Conservation (phyloP, 768 basidiomycete species). For the Exsudoporus frostii region DNA sequence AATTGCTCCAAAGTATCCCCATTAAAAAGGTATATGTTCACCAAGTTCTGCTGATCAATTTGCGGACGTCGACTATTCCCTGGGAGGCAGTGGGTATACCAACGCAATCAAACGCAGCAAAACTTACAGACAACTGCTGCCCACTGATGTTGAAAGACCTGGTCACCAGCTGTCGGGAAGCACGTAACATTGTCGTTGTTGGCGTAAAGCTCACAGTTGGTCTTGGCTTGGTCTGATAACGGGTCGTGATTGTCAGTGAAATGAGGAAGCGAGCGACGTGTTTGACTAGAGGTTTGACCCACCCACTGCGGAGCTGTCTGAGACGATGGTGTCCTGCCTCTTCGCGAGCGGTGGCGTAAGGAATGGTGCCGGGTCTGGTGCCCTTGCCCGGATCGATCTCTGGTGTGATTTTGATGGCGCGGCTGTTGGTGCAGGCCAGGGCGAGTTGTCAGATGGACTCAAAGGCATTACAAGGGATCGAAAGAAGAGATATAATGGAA, state of each 20-base stretch:
- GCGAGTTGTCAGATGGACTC: constrained; percentile 32
- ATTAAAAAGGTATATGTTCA: constrained; percentile 77
- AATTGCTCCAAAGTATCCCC: constrained; percentile 57
- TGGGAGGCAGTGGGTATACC: constrained; percentile 30
- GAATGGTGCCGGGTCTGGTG: constrained; percentile 31
- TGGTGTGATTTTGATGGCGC: constrained; percentile 25
- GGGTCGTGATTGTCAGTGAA: constrained; percentile 10
- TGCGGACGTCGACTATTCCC: constrained; percentile 76
- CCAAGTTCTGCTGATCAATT: constrained; percentile 55
- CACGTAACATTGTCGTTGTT: constrained; percentile 78
- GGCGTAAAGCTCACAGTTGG: constrained; percentile 50
- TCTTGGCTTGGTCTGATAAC: constrained; percentile 37
- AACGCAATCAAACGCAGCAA: constrained; percentile 5
- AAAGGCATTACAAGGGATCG: constrained; percentile 36
- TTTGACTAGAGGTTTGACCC: constrained; percentile 14
- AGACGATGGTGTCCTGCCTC: constrained; percentile 28
- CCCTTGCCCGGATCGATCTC: constrained; percentile 32
- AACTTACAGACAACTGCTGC: constrained; percentile 78
- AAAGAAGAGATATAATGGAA: constrained; percentile 21
- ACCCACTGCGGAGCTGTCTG: constrained; percentile 26
- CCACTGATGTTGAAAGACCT: constrained; percentile 71
- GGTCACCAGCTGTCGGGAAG: constrained; percentile 55
- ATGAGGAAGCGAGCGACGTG: constrained; percentile 5
- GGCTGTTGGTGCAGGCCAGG: constrained; percentile 46
- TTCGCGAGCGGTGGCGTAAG: constrained; percentile 6